These are phyloP conservation scores for Candida ficus DNA, from an alignment of 805 yeast species.

Conservation along the genomic window DNA sequence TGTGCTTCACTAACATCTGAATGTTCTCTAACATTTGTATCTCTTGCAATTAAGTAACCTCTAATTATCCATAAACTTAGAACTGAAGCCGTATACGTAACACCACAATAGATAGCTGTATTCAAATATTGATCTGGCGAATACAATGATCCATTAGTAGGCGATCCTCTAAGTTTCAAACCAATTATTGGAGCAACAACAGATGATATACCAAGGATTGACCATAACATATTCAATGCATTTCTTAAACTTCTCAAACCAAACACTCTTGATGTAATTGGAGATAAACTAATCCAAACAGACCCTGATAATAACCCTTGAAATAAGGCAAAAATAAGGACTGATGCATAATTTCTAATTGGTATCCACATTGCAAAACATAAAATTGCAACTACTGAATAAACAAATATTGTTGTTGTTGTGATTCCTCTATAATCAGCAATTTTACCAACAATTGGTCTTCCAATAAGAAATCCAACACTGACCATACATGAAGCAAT, in stretches of 20 bases:
- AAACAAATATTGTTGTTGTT: slow-evolving; percentile 36
- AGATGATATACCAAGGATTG: slow-evolving; percentile 43
- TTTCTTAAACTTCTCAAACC: slow-evolving; percentile 51
- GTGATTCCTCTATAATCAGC: slow-evolving; percentile 50
- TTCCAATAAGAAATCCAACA: slow-evolving; percentile 48
- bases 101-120: slow-evolving; percentile 57
- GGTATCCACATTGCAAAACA: slow-evolving; percentile 53
- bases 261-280: slow-evolving; percentile 45
- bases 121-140: slow-evolving; percentile 44
- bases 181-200: slow-evolving; percentile 61
- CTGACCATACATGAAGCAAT: slow-evolving; percentile 56
- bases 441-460: slow-evolving; percentile 50
- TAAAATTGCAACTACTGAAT: slow-evolving; percentile 35
- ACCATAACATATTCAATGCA: slow-evolving; percentile 48
- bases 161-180: slow-evolving; percentile 36
- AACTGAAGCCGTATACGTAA: slow-evolving; percentile 44
- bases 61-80: slow-evolving; percentile 39
- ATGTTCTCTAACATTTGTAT: slow-evolving; percentile 27
- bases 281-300: slow-evolving; percentile 50
- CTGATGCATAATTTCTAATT: slow-evolving; percentile 51
- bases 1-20: no score
- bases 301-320: slow-evolving; percentile 59
- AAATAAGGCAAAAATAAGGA: slow-evolving; percentile 44
- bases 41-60: slow-evolving; percentile 52
- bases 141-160: slow-evolving; percentile 24